Conservation (phyloP, 805 yeast species). For the Starmerella ratchasimensis region DNA sequence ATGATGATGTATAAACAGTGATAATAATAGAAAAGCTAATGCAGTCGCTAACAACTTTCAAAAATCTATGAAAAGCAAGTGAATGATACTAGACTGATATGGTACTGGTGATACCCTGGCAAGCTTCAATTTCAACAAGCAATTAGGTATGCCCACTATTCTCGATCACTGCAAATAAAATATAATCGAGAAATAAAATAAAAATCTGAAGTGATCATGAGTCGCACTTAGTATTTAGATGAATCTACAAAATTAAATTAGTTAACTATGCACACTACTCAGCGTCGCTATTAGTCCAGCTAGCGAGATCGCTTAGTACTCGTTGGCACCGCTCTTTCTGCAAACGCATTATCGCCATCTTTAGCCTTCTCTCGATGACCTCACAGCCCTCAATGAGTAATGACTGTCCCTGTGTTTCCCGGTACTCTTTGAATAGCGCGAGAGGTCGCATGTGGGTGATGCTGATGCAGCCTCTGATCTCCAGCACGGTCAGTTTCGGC, state of each 20-base stretch:
- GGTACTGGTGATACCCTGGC: too few species aligned
- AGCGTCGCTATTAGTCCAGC: slow-evolving; percentile 29
- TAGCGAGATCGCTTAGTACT: slow-evolving; percentile 48
- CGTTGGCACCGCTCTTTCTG: slow-evolving; percentile 43
- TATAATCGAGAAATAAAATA: too few species aligned
- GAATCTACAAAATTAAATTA: background rate
- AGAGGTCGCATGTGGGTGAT: slow-evolving; percentile 49
- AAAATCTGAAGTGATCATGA: too few species aligned
- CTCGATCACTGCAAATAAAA: too few species aligned
- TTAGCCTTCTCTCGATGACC: slow-evolving; percentile 42
- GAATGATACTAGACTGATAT: too few species aligned
- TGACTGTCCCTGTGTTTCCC: slow-evolving; percentile 30
- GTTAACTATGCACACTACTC: background rate
- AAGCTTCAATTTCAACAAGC: too few species aligned
- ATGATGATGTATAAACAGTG: too few species aligned
- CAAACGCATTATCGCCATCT: slow-evolving; percentile 44
- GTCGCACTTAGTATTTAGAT: background rate
- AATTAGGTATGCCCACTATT: too few species aligned
- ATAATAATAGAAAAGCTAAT: too few species aligned
- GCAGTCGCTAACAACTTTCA: too few species aligned
- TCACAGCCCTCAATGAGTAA: slow-evolving; percentile 74
- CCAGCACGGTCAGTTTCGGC: slow-evolving; percentile 55
- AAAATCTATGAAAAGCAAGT: too few species aligned
- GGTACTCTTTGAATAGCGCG: slow-evolving; percentile 44
- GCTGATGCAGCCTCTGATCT: slow-evolving; percentile 48